These are phyloP conservation scores for Panellus pusillus DNA, from an alignment of 768 basidiomycete species.

Conservation along the genomic window DNA sequence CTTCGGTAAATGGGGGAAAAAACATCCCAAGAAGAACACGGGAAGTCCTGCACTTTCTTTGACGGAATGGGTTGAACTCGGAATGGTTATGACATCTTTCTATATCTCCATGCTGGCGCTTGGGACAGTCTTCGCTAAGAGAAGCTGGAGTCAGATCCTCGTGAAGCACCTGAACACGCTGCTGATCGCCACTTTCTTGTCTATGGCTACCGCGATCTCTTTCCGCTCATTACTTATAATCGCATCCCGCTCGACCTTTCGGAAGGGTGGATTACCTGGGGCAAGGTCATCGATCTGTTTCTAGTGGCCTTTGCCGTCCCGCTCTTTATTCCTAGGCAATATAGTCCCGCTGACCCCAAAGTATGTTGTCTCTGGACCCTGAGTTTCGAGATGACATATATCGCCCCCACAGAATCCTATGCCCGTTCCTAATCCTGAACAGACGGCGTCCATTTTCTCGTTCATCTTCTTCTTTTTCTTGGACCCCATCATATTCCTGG, in stretches of 20 bases:
- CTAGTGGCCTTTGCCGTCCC: constrained; percentile 51
- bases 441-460: constrained; percentile 49
- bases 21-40: constrained; percentile 25
- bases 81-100: constrained; percentile 32
- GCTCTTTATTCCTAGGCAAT: constrained; percentile 53
- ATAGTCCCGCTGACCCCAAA: constrained; percentile 57
- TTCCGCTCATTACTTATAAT: constrained; percentile 58
- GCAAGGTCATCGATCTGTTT: constrained; percentile 46
- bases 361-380: constrained; percentile 16
- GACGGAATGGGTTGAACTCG: constrained; percentile 32
- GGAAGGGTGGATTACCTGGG: constrained; percentile 55
- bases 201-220: constrained; percentile 60
- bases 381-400: not conserved
- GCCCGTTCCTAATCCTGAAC: constrained; percentile 42
- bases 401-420: constrained; percentile 31
- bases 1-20: constrained; percentile 29
- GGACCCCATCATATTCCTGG: constrained; percentile 49
- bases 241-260: constrained; percentile 46
- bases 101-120: constrained; percentile 48
- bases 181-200: constrained; percentile 47
- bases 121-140: constrained; percentile 37
- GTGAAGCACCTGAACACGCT: constrained; percentile 49
- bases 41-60: constrained; percentile 17
- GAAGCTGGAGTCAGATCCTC: constrained; percentile 35
- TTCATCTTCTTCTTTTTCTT: constrained; percentile 51